These are phyloP conservation scores for Phaeosphaeria sp. DNA, from an alignment of 2,329 filamentous ascomycete genomes.

Conservation along the genomic window DNA sequence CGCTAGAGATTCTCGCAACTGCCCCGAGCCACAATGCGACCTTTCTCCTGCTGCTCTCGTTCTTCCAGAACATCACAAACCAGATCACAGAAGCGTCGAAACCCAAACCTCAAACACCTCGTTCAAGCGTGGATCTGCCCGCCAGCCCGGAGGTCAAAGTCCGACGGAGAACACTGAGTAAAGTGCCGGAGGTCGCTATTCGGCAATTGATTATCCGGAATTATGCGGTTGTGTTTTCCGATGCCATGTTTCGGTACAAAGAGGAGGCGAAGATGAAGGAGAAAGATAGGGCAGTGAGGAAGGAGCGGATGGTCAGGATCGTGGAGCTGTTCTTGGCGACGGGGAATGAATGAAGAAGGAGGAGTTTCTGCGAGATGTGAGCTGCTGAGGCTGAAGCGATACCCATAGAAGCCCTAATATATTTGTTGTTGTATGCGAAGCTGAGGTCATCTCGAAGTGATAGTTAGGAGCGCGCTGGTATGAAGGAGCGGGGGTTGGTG, in stretches of 20 bases:
- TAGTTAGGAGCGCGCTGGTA: too few relatives aligned
- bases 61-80: slow-evolving; percentile 67
- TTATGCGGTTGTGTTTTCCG: slow-evolving; percentile 71
- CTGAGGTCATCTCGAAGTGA: background rate
- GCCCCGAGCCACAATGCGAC: slow-evolving; percentile 81
- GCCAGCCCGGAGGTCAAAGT: slow-evolving; percentile 45
- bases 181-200: slow-evolving; percentile 60
- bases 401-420: slow-evolving; percentile 6
- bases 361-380: background rate
- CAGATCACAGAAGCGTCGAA: slow-evolving; percentile 55
- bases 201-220: slow-evolving; percentile 66
- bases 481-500: too few relatives aligned
- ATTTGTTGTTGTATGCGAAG: background rate
- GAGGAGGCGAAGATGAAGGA: slow-evolving; percentile 51
- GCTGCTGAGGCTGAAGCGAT: background rate
- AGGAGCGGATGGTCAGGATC: slow-evolving; percentile 70
- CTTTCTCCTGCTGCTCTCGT: slow-evolving; percentile 85
- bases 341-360: slow-evolving; percentile 2
- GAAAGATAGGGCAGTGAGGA: slow-evolving; percentile 65
- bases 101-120: slow-evolving; percentile 27
- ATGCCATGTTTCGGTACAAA: slow-evolving; percentile 65
- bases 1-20: slow-evolving; percentile 76
- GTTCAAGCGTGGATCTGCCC: slow-evolving; percentile 37
- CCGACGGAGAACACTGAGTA: slow-evolving; percentile 48
- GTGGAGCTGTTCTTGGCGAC: slow-evolving; percentile 71